Conservation (phyloP, 2,329 filamentous ascomycete genomes). For the Myotisia sp. region DNA sequence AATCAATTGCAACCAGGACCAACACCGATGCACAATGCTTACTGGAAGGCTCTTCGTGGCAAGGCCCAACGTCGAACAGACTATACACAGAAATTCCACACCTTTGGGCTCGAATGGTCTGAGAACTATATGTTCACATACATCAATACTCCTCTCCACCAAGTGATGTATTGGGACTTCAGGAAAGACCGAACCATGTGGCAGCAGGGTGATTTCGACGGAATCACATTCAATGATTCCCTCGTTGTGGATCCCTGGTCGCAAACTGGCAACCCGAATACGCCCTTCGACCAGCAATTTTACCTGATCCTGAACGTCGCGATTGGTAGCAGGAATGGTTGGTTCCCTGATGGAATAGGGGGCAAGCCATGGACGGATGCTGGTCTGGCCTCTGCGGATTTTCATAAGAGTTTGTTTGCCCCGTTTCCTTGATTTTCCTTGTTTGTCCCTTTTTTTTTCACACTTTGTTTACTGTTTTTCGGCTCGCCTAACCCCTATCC, state of each 20-base stretch:
- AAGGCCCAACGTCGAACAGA: conserved; percentile 18
- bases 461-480: neutral
- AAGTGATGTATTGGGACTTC: conserved; percentile 19
- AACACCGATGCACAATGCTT: conserved; percentile 7
- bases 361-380: conserved; percentile 36
- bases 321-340: conserved; percentile 37
- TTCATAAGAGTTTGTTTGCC: conserved; percentile 26
- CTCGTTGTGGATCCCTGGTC: conserved; percentile 34
- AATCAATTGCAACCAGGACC: conserved; percentile 5
- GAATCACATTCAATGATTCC: conserved; percentile 29
- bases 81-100: conserved; percentile 30
- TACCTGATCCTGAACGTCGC: conserved; percentile 40
- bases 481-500: neutral
- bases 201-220: conserved; percentile 30
- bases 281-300: conserved; percentile 40
- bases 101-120: conserved; percentile 41
- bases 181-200: conserved; percentile 19
- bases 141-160: conserved; percentile 32
- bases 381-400: conserved; percentile 24
- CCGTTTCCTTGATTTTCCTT: neutral
- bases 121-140: conserved; percentile 41
- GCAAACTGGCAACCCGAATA: conserved; percentile 27
- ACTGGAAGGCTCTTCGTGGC: conserved; percentile 18
- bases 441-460: neutral
- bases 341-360: conserved; percentile 34